Evolutionary conservation across 805 yeast genomes (phyloP).

Genomic region (Candida oleophila): DNA sequence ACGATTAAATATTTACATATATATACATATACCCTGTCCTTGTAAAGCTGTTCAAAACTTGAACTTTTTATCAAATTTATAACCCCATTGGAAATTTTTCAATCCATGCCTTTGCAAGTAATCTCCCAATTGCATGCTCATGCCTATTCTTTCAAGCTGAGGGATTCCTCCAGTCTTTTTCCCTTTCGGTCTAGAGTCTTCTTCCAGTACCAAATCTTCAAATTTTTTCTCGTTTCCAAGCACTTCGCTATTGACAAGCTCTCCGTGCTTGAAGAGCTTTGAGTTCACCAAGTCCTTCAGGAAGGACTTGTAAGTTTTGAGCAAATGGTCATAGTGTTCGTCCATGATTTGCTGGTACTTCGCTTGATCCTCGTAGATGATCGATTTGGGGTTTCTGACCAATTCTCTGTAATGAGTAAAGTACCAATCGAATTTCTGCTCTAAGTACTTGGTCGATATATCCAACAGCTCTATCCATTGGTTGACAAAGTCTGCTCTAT

Average conservation of each 20-base stretch:
- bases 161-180: conserved; percentile 19
- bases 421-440: conserved; percentile 6
- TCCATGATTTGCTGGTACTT: conserved; percentile 12
- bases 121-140: conserved; percentile 32
- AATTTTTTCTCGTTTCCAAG: conserved; percentile 3
- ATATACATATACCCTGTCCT: not conserved
- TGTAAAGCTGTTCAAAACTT: conserved; percentile 11
- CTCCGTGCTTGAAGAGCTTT: conserved; percentile 33
- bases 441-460: conserved; percentile 5
- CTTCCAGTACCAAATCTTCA: conserved; percentile 4
- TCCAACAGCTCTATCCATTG: conserved; percentile 13
- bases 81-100: conserved; percentile 25
- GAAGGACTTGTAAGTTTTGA: conserved; percentile 1
- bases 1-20: not conserved
- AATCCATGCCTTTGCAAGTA: conserved; percentile 24
- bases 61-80: conserved; percentile 23
- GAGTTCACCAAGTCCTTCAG: conserved; percentile 15
- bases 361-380: conserved; percentile 5
- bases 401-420: conserved; percentile 5
- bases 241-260: conserved; percentile 21
- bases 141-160: conserved; percentile 22
- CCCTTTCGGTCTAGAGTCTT: conserved; percentile 9
- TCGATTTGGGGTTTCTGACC: conserved; percentile 3
- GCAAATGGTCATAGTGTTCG: conserved; percentile 10
- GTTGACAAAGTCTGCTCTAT: conserved; percentile 3